Evolutionary conservation across 257 asterid species (phyloP).

Genomic region (Scutellaria baicalensis): DNA sequence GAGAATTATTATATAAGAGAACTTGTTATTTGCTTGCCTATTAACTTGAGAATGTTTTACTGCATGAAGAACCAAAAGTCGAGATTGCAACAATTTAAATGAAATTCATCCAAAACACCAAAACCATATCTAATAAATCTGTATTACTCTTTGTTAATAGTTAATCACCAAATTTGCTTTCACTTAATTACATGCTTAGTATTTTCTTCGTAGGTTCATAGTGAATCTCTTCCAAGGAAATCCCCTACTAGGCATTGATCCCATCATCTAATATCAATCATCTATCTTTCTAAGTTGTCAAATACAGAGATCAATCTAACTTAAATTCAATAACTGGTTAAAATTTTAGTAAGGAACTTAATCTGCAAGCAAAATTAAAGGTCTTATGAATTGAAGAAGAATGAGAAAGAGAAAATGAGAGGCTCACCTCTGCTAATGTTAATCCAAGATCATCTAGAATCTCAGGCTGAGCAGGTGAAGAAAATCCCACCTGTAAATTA

Average conservation of each 20-base stretch:
- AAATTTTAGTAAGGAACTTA: neutral
- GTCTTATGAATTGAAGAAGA: neutral
- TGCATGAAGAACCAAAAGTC: too few relatives aligned
- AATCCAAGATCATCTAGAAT: constrained; percentile 65
- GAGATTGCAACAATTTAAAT: neutral
- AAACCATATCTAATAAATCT: too few relatives aligned
- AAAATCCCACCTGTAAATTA: constrained; percentile 60
- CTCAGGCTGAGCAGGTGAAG: constrained; percentile 81
- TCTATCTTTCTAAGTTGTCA: neutral
- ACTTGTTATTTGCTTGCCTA: too few relatives aligned
- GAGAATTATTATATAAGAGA: too few relatives aligned
- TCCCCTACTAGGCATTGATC: too few relatives aligned
- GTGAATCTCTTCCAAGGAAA: too few relatives aligned
- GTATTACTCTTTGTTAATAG: neutral
- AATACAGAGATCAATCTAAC: neutral
- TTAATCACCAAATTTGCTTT: too few relatives aligned
- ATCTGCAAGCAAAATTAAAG: neutral
- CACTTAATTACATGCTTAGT: too few relatives aligned
- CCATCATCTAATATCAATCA: too few relatives aligned
- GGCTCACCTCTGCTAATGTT: constrained; percentile 56
- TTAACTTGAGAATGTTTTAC: too few relatives aligned
- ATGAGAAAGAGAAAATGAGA: neutral
- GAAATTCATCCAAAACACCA: neutral
- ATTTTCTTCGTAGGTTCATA: too few relatives aligned
- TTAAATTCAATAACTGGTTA: neutral